Base-by-base conservation (phyloP, 768 basidiomycete species). In the Lactarius sanguifluus region DNA sequence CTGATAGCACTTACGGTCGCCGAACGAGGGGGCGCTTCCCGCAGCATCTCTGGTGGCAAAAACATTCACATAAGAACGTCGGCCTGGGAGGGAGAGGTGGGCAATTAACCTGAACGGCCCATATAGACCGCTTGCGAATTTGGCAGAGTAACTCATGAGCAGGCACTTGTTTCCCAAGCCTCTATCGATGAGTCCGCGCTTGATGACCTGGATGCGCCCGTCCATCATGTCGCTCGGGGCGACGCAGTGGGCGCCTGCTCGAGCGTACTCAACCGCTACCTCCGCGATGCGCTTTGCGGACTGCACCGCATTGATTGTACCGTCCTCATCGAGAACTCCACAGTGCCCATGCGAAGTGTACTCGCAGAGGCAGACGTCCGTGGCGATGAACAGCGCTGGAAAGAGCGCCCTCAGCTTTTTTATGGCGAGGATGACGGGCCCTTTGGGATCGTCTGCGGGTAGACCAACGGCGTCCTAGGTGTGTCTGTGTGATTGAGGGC, bases 151-250 rank as follows among this genome's bases (percentile, higher is more conserved):
- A 55, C 90, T 88, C 97, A 99, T 98, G 60, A 99, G 82, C 7
- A 90, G 90, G 76, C 92, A 94, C 73, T 85, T 85, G 78, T 98
- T 98, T 10, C 89, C 95, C 55, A 86, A 81, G 20, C 94, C 94
- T 52, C 83, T 83, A 66, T 92, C 89, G 66, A 98, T 92, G 63
- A 99, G 80, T 3, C 82, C 84, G 43, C 85, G 81, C 76, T 99
- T 99, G 78, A 99, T 98, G 16, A 87, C 86, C 69, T 85, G 86
- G 69, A 99, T 87, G 23, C 96, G 83, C 0, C 96, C 97, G 75
- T 99, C 97, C 95, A 98, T 98, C 97, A 99, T 99, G 77, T 98
- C 97, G 73, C 95, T 97, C 8, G 97, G 97, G 2, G 97, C 97
- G 64, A 99, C 96, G 73, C 94, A 94, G 76, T 98, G 94, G 1